phyloP scores from a whole-genome alignment of 116 monocot genomes.

The Dioscorea cayenensis region DNA sequence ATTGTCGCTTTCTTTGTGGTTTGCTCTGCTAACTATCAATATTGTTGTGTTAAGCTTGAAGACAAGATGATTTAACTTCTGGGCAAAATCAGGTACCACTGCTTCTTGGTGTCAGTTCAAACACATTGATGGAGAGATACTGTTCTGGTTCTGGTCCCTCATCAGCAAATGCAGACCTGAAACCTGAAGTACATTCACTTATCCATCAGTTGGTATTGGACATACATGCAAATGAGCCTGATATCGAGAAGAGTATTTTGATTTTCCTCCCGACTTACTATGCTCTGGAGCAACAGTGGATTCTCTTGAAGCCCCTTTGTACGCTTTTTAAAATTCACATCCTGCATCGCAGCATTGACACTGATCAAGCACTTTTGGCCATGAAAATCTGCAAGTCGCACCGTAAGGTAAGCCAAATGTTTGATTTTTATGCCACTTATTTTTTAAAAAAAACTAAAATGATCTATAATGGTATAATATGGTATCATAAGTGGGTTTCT shows the following conservation, averaged over 20 bases:
- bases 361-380: conserved; percentile 63
- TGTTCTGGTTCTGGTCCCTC: conserved; percentile 14
- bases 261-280: conserved; percentile 82
- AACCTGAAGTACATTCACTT: conserved; percentile 36
- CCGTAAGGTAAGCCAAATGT: conserved; percentile 51
- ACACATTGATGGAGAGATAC: conserved; percentile 32
- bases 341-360: conserved; percentile 82
- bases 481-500: too few species aligned
- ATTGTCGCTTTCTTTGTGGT: too few species aligned
- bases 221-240: conserved; percentile 59
- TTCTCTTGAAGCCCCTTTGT: conserved; percentile 32
- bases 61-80: too few species aligned
- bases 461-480: too few species aligned
- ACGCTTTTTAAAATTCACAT: conserved; percentile 64
- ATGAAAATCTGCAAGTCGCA: conserved; percentile 64
- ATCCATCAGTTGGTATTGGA: conserved; percentile 65
- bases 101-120: conserved; percentile 36
- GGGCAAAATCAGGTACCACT: conserved; percentile 30
- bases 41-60: too few species aligned
- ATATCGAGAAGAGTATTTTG: conserved; percentile 71
- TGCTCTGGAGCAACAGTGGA: conserved; percentile 75
- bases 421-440: neutral
- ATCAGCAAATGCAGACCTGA: conserved; percentile 43
- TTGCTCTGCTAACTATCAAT: too few species aligned
- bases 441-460: too few species aligned